Percentiles rank a stretch among this genome's conserved stretches.
These are phyloP conservation scores for Mycena galopus DNA, from an alignment of 768 basidiomycete genomes.

Conservation along the genomic window DNA sequence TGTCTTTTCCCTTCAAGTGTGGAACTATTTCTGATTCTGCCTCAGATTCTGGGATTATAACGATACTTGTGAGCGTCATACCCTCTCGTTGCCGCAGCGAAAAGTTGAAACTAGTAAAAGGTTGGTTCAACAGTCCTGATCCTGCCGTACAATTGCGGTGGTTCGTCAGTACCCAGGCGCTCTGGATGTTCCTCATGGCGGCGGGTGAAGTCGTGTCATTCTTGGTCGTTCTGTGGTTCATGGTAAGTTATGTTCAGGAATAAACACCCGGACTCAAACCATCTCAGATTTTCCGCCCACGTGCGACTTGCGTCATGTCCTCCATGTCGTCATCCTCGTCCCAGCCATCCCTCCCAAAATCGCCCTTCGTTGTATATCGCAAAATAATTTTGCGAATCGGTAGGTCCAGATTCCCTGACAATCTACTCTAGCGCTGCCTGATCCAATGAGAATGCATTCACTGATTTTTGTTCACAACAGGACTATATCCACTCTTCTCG, in stretches of 20 bases:
- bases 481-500: slow-evolving; percentile 25
- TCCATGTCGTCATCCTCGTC: not conserved
- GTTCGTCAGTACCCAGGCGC: slow-evolving; percentile 2
- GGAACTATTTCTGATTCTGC: not conserved
- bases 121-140: slow-evolving; percentile 17
- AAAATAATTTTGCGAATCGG: slow-evolving; percentile 21
- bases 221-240: slow-evolving; percentile 9
- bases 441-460: no score
- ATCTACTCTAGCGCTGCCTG: not conserved
- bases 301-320: not conserved
- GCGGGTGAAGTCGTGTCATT: slow-evolving; percentile 13
- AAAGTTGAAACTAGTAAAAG: no score
- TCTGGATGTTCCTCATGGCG: slow-evolving; percentile 22
- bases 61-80: no score
- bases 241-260: not conserved
- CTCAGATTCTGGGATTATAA: not conserved
- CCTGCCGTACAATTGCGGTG: not conserved
- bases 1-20: not conserved
- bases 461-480: no score
- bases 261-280: not conserved
- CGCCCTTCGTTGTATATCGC: slow-evolving; percentile 9
- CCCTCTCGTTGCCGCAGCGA: no score
- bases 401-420: not conserved
- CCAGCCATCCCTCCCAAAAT: not conserved
- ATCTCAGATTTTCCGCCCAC: not conserved